These are phyloP conservation scores for Aspergillus unguis DNA, from an alignment of 2,329 filamentous ascomycete genomes.

Conservation along the genomic window DNA sequence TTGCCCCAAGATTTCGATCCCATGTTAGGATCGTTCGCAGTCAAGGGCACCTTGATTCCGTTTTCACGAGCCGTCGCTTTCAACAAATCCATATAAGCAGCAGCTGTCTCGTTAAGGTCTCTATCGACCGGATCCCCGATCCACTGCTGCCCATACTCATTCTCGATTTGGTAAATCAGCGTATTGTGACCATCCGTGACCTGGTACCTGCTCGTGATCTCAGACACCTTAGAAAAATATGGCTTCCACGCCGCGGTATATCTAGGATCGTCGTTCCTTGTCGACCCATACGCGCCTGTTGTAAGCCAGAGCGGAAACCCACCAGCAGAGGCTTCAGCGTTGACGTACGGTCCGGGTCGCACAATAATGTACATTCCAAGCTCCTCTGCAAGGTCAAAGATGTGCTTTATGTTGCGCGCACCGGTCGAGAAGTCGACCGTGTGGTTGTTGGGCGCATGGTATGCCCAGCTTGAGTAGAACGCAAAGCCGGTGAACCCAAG, in stretches of 20 bases:
- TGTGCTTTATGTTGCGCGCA: constrained; percentile 52
- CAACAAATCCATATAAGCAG: constrained; percentile 45
- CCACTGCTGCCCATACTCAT: constrained; percentile 42
- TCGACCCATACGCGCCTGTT: constrained; percentile 47
- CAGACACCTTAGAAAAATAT: constrained; percentile 28
- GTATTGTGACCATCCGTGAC: constrained; percentile 29
- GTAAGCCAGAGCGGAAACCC: constrained; percentile 63
- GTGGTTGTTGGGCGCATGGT: constrained; percentile 45
- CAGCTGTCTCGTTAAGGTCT: constrained; percentile 49
- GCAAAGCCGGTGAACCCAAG: constrained; percentile 49
- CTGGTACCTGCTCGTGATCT: constrained; percentile 31
- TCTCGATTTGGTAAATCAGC: constrained; percentile 32
- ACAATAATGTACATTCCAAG: constrained; percentile 56
- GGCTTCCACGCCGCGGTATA: constrained; percentile 32
- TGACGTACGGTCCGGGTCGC: constrained; percentile 61
- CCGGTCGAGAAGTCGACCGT: constrained; percentile 52
- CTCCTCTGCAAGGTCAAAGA: constrained; percentile 54
- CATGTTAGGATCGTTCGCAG: constrained; percentile 61
- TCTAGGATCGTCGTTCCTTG: constrained; percentile 31
- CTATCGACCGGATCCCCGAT: constrained; percentile 30
- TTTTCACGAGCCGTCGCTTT: constrained; percentile 53
- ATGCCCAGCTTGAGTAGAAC: constrained; percentile 50
- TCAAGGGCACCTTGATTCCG: constrained; percentile 57
- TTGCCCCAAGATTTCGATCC: constrained; percentile 57
- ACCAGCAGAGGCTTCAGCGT: constrained; percentile 61